These are phyloP conservation scores for Echites panduratus DNA, from an alignment of 257 asterid species.

Conservation along the genomic window DNA sequence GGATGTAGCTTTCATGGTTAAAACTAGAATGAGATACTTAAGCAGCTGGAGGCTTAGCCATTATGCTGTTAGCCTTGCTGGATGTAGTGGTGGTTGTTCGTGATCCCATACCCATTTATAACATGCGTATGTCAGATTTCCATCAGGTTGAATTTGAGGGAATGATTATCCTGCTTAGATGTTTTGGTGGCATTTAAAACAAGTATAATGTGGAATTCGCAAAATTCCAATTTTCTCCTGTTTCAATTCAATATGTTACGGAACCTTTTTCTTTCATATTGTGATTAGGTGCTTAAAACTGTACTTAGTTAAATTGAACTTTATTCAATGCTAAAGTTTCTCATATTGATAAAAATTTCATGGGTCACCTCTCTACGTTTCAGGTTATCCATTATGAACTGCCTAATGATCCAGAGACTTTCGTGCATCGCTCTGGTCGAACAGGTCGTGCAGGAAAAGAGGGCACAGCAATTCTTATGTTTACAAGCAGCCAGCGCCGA, in stretches of 20 bases:
- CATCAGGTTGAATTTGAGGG: not conserved
- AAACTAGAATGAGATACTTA: not conserved
- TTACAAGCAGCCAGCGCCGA: constrained; percentile 67
- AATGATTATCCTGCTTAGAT: not conserved
- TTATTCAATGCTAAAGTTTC: not conserved
- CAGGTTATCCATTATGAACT: constrained; percentile 94
- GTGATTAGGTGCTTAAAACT: not conserved
- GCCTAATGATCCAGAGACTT: constrained; percentile 93
- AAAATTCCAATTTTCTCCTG: not conserved
- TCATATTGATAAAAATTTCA: not conserved
- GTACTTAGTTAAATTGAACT: not conserved
- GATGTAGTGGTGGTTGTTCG: not conserved
- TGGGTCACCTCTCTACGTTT: not conserved
- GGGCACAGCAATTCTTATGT: constrained; percentile 70
- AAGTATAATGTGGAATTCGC: not conserved
- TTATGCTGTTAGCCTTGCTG: not conserved
- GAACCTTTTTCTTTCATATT: not conserved
- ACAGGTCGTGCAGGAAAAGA: constrained; percentile 93
- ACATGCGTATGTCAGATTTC: not conserved
- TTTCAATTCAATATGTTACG: not conserved
- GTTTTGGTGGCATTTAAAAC: not conserved
- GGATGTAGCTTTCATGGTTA: not conserved
- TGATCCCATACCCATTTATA: not conserved
- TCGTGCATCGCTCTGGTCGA: constrained; percentile 97
- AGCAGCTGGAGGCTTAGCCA: not conserved